Conservation (phyloP, 2,329 filamentous ascomycete genomes). For the Sordariomycetes sp. region DNA sequence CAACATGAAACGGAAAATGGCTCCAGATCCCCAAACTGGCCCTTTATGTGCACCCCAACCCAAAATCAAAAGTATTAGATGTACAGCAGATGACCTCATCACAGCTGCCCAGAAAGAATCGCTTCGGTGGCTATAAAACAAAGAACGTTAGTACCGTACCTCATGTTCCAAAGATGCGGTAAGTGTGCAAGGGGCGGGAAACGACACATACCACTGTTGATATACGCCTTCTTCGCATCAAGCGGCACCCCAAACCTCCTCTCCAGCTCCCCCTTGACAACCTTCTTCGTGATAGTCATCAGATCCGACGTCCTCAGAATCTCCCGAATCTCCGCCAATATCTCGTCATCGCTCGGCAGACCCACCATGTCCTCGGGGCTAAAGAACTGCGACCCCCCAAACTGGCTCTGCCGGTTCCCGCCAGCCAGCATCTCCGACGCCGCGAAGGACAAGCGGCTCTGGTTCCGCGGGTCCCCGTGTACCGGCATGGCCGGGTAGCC, state of each 20-base stretch:
- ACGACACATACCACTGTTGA: conserved; percentile 64
- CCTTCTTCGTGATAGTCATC: conserved; percentile 98
- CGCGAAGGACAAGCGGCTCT: conserved; percentile 67
- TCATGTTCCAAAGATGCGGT: conserved; percentile 13
- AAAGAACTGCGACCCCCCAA: conserved; percentile 45
- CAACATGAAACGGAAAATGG: not conserved
- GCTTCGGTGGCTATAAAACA: conserved; percentile 52
- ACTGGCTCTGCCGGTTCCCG: conserved; percentile 45
- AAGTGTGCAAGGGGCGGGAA: conserved; percentile 1
- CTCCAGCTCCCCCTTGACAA: conserved; percentile 88
- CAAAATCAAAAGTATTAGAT: conserved; percentile 1
- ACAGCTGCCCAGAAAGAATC: conserved; percentile 64
- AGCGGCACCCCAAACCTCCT: conserved; percentile 76
- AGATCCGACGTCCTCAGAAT: conserved; percentile 84
- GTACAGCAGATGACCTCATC: conserved; percentile 12
- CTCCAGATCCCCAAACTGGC: not conserved
- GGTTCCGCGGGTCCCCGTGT: conserved; percentile 32
- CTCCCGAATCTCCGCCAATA: conserved; percentile 87
- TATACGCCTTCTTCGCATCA: conserved; percentile 82
- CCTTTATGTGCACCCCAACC: conserved; percentile 1
- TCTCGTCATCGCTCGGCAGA: conserved; percentile 75
- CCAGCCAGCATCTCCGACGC: conserved; percentile 46
- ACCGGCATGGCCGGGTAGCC: conserved; percentile 31
- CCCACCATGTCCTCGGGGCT: conserved; percentile 55
- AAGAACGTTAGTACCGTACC: not conserved